These are phyloP conservation scores for Ogataea angusta DNA, from an alignment of 805 yeast species.

Conservation along the genomic window DNA sequence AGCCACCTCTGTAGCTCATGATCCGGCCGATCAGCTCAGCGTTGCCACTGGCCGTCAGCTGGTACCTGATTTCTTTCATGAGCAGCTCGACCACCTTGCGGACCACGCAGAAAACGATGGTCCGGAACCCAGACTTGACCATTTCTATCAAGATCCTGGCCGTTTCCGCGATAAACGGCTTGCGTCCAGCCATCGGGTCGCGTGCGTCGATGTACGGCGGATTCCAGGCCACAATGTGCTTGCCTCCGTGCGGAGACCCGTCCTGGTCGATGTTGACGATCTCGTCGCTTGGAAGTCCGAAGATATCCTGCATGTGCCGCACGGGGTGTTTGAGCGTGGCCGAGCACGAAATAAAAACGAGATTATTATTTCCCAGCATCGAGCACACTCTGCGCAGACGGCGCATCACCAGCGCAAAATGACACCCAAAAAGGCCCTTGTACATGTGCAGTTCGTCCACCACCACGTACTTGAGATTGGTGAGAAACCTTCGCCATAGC, in stretches of 20 bases:
- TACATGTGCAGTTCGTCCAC: slow-evolving; percentile 87
- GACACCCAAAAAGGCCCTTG: slow-evolving; percentile 88
- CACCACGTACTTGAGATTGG: slow-evolving; percentile 64
- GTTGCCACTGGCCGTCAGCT: slow-evolving; percentile 43
- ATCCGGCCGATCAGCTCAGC: slow-evolving; percentile 55
- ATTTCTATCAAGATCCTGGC: slow-evolving; percentile 70
- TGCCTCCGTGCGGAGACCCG: slow-evolving; percentile 85
- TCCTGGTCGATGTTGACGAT: slow-evolving; percentile 65
- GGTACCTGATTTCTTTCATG: slow-evolving; percentile 76
- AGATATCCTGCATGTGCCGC: slow-evolving; percentile 66
- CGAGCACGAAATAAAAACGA: slow-evolving; percentile 83
- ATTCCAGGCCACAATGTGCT: slow-evolving; percentile 77
- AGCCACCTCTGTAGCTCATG: slow-evolving; percentile 95
- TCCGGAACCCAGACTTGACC: slow-evolving; percentile 61
- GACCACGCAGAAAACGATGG: slow-evolving; percentile 87
- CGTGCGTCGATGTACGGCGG: slow-evolving; percentile 66
- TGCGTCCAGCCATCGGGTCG: slow-evolving; percentile 60
- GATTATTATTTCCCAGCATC: slow-evolving; percentile 45
- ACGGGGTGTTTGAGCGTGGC: slow-evolving; percentile 84
- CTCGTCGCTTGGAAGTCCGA: slow-evolving; percentile 54
- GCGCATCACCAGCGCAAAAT: slow-evolving; percentile 82
- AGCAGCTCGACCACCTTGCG: slow-evolving; percentile 82
- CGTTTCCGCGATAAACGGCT: slow-evolving; percentile 69
- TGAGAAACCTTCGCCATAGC: slow-evolving; percentile 70
- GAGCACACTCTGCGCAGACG: slow-evolving; percentile 66